phyloP scores from a whole-genome alignment of 805 yeast species.

The Wickerhamiella qilinensis region DNA sequence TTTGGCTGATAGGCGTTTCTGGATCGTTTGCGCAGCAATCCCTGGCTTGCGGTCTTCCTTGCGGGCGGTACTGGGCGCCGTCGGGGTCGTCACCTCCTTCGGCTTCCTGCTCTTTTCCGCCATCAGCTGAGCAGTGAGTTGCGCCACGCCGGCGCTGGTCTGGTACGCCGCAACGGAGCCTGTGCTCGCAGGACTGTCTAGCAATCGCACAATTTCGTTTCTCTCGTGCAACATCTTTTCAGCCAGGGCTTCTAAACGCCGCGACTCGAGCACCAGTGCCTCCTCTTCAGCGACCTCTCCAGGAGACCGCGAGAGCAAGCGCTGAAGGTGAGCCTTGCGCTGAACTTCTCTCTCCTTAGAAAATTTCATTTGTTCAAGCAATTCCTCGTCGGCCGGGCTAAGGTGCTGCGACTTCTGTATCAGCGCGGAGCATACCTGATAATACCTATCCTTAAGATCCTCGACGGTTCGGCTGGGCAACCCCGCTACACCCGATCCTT shows the following conservation, averaged over 20 bases:
- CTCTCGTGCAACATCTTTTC: conserved; percentile 77
- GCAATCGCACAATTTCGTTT: conserved; percentile 52
- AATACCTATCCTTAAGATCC: conserved; percentile 72
- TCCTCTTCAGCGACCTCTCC: conserved; percentile 98
- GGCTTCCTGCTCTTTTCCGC: conserved; percentile 36
- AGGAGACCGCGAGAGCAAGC: conserved; percentile 68
- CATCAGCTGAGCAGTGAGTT: conserved; percentile 66
- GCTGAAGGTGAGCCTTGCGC: conserved; percentile 65
- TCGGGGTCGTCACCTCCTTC: conserved; percentile 2
- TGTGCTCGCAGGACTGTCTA: conserved; percentile 68
- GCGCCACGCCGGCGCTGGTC: conserved; percentile 79
- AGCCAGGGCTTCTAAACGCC: conserved; percentile 82
- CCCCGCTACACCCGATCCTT: conserved; percentile 3
- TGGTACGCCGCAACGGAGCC: conserved; percentile 61
- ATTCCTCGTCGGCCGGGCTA: conserved; percentile 30
- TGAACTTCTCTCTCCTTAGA: conserved; percentile 57
- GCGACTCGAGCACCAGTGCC: conserved; percentile 79
- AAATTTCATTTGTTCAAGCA: conserved; percentile 51
- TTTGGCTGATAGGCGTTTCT: conserved; percentile 45
- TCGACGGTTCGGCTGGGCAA: conserved; percentile 38
- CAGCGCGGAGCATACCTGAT: conserved; percentile 44
- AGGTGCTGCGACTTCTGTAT: conserved; percentile 28
- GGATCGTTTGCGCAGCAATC: conserved; percentile 20
- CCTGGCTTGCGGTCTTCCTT: conserved; percentile 11
- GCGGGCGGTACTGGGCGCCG: background rate